Evolutionary conservation across 768 basidiomycete genomes (phyloP).

Genomic region (Pulveroboletus sp.): DNA sequence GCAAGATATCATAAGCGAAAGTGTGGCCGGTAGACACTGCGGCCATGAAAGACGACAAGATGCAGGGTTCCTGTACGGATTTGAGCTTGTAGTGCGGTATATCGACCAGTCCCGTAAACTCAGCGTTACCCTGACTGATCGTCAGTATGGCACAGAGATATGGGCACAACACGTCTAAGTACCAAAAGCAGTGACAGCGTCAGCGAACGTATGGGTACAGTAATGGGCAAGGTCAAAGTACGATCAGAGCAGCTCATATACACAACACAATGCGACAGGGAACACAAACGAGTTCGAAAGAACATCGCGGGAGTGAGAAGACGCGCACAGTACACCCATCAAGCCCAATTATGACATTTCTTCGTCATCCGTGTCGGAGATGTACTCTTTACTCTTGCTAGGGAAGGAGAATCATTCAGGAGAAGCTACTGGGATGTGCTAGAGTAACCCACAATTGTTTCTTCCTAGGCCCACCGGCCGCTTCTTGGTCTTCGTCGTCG

Average conservation of each 20-base stretch:
- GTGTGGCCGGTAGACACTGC: too few relatives aligned
- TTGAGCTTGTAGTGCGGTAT: too few relatives aligned
- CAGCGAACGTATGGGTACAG: neutral
- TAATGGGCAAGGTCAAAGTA: neutral
- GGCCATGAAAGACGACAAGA: too few relatives aligned
- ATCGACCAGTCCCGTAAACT: too few relatives aligned
- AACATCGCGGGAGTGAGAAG: neutral
- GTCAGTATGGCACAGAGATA: too few relatives aligned
- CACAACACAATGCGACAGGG: neutral
- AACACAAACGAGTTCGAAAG: neutral
- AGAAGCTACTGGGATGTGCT: neutral
- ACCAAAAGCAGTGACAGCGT: neutral
- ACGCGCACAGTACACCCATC: neutral
- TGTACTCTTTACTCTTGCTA: conserved; percentile 86
- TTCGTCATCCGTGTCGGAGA: conserved; percentile 86
- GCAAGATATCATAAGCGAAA: too few relatives aligned
- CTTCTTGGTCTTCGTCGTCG: conserved; percentile 77
- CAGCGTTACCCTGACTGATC: too few relatives aligned
- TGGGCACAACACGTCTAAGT: too few relatives aligned
- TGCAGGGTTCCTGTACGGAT: too few relatives aligned
- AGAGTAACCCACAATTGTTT: conserved; percentile 64
- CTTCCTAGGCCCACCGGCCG: conserved; percentile 58
- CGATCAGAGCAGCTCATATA: conserved; percentile 4
- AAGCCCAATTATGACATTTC: conserved; percentile 48
- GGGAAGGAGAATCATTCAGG: conserved; percentile 1